These are phyloP conservation scores for Echites panduratus DNA, from an alignment of 257 asterid genomes.

Conservation along the genomic window DNA sequence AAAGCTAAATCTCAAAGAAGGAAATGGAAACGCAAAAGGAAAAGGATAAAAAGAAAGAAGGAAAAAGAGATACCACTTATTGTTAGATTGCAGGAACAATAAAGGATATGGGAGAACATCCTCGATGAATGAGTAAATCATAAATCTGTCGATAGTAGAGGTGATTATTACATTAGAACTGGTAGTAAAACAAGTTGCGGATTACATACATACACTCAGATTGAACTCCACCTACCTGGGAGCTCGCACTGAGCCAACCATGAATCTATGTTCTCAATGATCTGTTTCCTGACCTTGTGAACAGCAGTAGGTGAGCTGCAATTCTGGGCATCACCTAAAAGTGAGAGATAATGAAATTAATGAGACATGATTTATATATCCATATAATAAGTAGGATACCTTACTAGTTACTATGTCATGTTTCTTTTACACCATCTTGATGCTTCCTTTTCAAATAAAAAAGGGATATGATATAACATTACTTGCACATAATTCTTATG, in stretches of 20 bases:
- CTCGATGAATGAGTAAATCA: slow-evolving; percentile 1
- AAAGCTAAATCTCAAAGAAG: no score
- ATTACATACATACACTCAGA: slow-evolving; percentile 18
- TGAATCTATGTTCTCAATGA: slow-evolving; percentile 55
- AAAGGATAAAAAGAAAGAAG: no score
- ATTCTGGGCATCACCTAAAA: slow-evolving; percentile 63
- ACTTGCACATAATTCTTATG: neutral
- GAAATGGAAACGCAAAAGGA: no score
- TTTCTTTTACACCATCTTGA: neutral
- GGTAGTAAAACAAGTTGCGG: neutral
- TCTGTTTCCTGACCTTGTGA: slow-evolving; percentile 60
- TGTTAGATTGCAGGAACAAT: neutral
- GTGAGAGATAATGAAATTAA: slow-evolving; percentile 4
- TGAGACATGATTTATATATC: neutral
- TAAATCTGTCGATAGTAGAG: slow-evolving; percentile 6
- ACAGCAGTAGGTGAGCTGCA: slow-evolving; percentile 83
- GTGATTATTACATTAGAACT: neutral
- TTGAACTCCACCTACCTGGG: slow-evolving; percentile 41
- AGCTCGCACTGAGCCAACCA: slow-evolving; percentile 79
- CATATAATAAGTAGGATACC: no score
- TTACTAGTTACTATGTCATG: no score
- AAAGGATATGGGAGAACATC: neutral
- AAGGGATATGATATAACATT: neutral
- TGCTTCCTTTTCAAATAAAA: neutral
- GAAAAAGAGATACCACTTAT: no score